A percentile compares a stretch with the other conserved stretches of the same genome.
phyloP scores from a whole-genome alignment of 2,329 filamentous ascomycete species.

The Cytospora chrysosperma region DNA sequence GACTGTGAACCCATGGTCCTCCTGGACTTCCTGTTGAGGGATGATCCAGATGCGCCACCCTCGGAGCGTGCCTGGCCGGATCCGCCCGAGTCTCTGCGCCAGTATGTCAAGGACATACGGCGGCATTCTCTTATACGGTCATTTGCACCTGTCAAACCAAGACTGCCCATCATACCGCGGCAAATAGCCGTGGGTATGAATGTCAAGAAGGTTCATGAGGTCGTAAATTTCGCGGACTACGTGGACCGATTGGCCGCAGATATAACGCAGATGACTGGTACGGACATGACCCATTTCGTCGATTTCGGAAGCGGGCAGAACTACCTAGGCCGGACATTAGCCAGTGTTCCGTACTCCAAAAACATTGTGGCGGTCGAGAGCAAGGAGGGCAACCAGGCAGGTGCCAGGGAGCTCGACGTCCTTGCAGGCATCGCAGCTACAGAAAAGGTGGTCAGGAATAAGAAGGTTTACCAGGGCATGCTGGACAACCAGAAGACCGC shows the following conservation, averaged over 20 bases:
- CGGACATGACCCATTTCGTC: slow-evolving; percentile 77
- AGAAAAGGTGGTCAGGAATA: slow-evolving; percentile 73
- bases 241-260: slow-evolving; percentile 61
- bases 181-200: slow-evolving; percentile 89
- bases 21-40: slow-evolving; percentile 76
- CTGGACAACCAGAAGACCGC: slow-evolving; percentile 44
- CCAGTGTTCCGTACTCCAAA: slow-evolving; percentile 80
- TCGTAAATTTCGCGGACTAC: slow-evolving; percentile 85
- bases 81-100: slow-evolving; percentile 59
- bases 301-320: slow-evolving; percentile 98
- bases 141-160: slow-evolving; percentile 47
- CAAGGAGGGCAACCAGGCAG: slow-evolving; percentile 79
- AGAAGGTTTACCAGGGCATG: slow-evolving; percentile 68
- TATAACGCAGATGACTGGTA: slow-evolving; percentile 56
- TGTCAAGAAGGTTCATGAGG: slow-evolving; percentile 92
- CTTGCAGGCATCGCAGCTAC: slow-evolving; percentile 73
- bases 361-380: slow-evolving; percentile 91
- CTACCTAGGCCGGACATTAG: slow-evolving; percentile 85
- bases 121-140: slow-evolving; percentile 65
- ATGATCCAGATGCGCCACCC: slow-evolving; percentile 57
- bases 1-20: slow-evolving; percentile 70
- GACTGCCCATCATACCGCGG: slow-evolving; percentile 60
- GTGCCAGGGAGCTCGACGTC: slow-evolving; percentile 83
- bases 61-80: slow-evolving; percentile 25
- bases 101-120: slow-evolving; percentile 72